Evolutionary conservation across 2,329 filamentous ascomycete genomes (phyloP).

Genomic region (Penicillium sp.): DNA sequence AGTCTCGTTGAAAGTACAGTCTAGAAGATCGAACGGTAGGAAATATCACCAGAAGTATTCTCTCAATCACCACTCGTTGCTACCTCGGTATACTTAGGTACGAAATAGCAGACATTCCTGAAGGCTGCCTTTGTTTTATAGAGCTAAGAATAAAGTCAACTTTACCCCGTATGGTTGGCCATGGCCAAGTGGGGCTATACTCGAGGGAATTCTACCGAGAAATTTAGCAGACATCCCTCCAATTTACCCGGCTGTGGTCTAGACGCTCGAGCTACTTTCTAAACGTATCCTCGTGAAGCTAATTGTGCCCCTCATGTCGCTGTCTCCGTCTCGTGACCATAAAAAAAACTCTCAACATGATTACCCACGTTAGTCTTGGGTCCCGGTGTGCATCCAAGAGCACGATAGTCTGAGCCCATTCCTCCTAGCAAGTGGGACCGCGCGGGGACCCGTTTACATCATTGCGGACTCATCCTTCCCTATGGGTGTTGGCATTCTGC

Average conservation of each 20-base stretch:
- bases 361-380: background rate
- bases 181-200: background rate
- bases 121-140: too few species aligned
- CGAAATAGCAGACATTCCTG: too few species aligned
- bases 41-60: too few species aligned
- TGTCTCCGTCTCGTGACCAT: background rate
- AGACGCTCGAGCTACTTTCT: slow-evolving; percentile 7
- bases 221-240: background rate
- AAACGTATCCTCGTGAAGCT: background rate
- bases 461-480: slow-evolving; percentile 17
- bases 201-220: background rate
- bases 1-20: too few species aligned
- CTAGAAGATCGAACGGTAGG: too few species aligned
- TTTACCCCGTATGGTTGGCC: background rate
- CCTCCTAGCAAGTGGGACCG: background rate
- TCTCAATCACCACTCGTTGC: too few species aligned
- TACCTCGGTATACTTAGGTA: too few species aligned
- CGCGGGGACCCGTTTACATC: slow-evolving; percentile 21
- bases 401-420: background rate
- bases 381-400: background rate
- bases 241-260: slow-evolving; percentile 1
- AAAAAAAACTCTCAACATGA: background rate
- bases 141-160: too few species aligned
- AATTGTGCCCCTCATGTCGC: background rate
- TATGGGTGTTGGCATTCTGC: background rate